Conservation (phyloP, 345 rosid genomes). For the Eucalyptus microcorys region DNA sequence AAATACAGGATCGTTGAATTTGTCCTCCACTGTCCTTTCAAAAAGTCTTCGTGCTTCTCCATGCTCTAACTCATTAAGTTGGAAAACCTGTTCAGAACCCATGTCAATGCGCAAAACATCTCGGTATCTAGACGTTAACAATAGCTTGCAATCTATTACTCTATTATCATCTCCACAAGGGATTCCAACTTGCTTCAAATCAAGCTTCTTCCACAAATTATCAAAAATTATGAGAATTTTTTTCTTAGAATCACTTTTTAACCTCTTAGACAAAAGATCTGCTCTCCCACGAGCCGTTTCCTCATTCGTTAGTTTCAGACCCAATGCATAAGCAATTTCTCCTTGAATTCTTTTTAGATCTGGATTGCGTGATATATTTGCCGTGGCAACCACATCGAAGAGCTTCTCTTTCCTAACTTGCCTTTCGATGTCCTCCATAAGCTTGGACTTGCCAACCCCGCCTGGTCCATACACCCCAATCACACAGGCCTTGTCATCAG, state of each 20-base stretch:
- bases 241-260: accelerated
- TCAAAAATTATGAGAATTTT: background rate
- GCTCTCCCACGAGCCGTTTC: background rate
- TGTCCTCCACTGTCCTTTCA: accelerated
- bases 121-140: accelerated
- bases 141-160: background rate
- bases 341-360: accelerated
- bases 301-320: accelerated
- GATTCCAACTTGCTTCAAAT: background rate
- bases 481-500: accelerated
- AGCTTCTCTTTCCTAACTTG: accelerated
- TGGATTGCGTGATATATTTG: accelerated
- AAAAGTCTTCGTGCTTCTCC: accelerated
- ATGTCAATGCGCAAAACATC: accelerated
- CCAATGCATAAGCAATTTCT: background rate
- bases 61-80: accelerated
- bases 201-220: accelerated
- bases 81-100: accelerated
- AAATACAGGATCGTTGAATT: accelerated
- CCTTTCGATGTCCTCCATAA: accelerated
- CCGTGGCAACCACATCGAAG: accelerated
- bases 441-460: background rate
- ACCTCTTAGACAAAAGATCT: accelerated
- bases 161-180: accelerated
- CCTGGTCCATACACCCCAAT: background rate